These are phyloP conservation scores for Salinomyces thailandicus DNA, from an alignment of 2,329 filamentous ascomycete species.

Conservation along the genomic window DNA sequence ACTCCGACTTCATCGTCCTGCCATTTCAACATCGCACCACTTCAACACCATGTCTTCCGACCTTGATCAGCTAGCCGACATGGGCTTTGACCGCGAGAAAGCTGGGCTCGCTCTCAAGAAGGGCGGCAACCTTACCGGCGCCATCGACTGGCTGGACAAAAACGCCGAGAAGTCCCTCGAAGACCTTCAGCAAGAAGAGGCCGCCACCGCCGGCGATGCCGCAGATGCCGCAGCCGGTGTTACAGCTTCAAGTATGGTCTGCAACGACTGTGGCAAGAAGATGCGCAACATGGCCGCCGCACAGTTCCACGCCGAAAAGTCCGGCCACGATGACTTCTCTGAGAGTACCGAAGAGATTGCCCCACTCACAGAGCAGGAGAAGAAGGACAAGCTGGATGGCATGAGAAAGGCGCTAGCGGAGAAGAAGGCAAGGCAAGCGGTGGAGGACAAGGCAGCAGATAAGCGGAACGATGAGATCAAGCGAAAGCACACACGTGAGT, in stretches of 20 bases:
- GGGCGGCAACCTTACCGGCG: slow-evolving; percentile 66
- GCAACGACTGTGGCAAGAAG: slow-evolving; percentile 89
- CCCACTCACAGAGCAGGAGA: slow-evolving; percentile 84
- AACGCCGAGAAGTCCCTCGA: slow-evolving; percentile 83
- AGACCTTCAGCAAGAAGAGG: slow-evolving; percentile 52
- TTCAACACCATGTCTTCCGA: slow-evolving; percentile 43
- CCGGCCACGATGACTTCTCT: slow-evolving; percentile 79
- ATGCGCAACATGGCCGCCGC: slow-evolving; percentile 74
- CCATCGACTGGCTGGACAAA: slow-evolving; percentile 87
- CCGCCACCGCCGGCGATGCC: slow-evolving; percentile 22
- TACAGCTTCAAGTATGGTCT: slow-evolving; percentile 69
- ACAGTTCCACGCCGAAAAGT: slow-evolving; percentile 84
- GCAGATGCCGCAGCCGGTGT: slow-evolving; percentile 50
- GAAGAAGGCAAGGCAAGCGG: slow-evolving; percentile 58
- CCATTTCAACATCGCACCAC: too few relatives aligned
- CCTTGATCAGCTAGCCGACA: slow-evolving; percentile 51
- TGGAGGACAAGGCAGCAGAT: slow-evolving; percentile 67
- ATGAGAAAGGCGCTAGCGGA: slow-evolving; percentile 60
- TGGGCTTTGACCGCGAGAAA: slow-evolving; percentile 73
- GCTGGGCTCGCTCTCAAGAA: slow-evolving; percentile 77
- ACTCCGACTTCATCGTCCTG: too few relatives aligned
- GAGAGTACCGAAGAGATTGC: slow-evolving; percentile 90
- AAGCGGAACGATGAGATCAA: slow-evolving; percentile 80
- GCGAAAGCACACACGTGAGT: slow-evolving; percentile 79
- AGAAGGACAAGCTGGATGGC: slow-evolving; percentile 66